Base-by-base conservation (phyloP, 768 basidiomycete genomes). In the Epithele typhae region DNA sequence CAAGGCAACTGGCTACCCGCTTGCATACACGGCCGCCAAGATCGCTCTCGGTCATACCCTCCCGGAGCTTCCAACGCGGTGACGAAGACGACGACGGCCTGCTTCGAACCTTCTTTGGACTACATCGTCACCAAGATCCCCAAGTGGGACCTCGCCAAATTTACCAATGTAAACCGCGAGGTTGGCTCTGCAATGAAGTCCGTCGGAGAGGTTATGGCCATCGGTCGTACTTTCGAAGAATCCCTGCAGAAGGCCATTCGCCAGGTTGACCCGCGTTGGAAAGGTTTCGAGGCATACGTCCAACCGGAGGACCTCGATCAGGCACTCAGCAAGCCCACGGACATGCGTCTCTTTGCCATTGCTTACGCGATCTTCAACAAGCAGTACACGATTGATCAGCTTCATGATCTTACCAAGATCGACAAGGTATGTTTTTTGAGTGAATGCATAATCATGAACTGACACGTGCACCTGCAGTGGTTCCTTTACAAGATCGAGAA, bases 41-140 rank as follows among this genome's bases (percentile, higher is more conserved):
- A 92, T 99, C 55, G 96, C 94, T 15, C 86, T 98, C 40, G 96
- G 96, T 38, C 82, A 97, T 66, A 98, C 96, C 15, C 83, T 99
- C 24, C 95, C 95, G 5, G 95, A 97, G 73, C 78, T 98, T 18
- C 95, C 12, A 99, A 99, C 66, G 94, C 96, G 33, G 96, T 99
- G 52, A 99, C 96, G 41, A 99, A 98, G 72, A 95, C 93, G 3
- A 99, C 96, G 1, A 98, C 96, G 9, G 96, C 96, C 2, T 98
- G 96, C 70, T 99, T 98, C 68, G 96, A 99, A 64, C 95, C 96
- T 21, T 95, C 94, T 7, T 76, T 99, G 36, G 96, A 99, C 67
- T 99, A 99, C 68, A 96, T 99, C 61, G 96, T 99, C 50, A 96
- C 93, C 40, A 99, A 99, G 71, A 98, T 99, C 54, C 96, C 96